Evolutionary conservation across 2,329 filamentous ascomycete genomes (phyloP), one percentile per base, ranked within the genome.

Genomic region (Apiospora pterosperma): DNA sequence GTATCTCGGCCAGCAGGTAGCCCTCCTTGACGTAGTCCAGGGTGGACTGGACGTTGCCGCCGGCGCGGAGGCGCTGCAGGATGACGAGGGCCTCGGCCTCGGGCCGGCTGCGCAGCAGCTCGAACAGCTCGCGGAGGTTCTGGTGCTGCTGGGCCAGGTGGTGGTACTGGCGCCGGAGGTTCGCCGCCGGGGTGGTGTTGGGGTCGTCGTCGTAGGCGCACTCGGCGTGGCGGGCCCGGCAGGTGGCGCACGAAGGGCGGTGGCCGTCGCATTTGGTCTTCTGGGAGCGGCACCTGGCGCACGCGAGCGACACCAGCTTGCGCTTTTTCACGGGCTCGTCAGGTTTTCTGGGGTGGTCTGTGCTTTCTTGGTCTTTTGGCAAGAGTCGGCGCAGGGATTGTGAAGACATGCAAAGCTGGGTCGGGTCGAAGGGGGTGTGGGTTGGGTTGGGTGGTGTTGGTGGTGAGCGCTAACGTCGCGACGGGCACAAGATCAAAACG

Each of bases 191-290:
- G 16, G 63, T 65, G 19, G 59, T 65, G 16, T 65, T 44, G 6
- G 63, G 63, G 28, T 62, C 59, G 10, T 65, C 63, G 36, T 65
- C 31, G 14, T 62, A 65, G 14, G 36, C 14, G 36, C 63, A 62
- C 11, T 65, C 28, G 21, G 38, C 19, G n/a, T 4, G 19, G n/a
- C 61, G 61, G 31, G 42, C 23, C 11, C 21, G 38, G 10, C 63
- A 65, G 16, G 60, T 36, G 25, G 25, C 23, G 52, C 60, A 65
- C 1, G 28, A 19, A 31, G 63, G 63, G 14, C 63, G 60, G 8
- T 31, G 19, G 8, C 44, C 63, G 28, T 62, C 63, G 55, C 63
- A 65, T 31, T 62, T 65, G 4, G 52, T 48, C 39, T 65, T 65
- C 25, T 59, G 44, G 21, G 34, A 23, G 7, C 63, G 63, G 38